Base-by-base conservation (phyloP, 1,139 yeast species). In the Yamadazyma pseudoaaseri region DNA sequence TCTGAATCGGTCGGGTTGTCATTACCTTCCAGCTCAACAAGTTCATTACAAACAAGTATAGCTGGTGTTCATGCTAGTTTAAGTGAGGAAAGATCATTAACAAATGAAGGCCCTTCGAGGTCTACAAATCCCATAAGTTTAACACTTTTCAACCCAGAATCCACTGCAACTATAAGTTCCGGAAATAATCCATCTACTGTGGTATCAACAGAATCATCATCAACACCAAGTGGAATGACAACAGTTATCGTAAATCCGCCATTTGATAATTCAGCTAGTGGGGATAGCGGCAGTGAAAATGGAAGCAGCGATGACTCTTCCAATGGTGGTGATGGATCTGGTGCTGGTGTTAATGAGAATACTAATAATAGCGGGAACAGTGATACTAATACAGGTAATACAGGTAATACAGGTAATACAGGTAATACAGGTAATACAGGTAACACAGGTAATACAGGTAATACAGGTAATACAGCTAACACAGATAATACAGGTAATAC, bases 371-470 rank as follows among this genome's bases (percentile, higher is more conserved):
- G 11, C 16, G 28, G 20, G 7, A 26, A 26, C 11, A 20, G 20
- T 13, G 6, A 5, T 5, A 11, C 11, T 11, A 12, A 15, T 22
- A 22, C 13, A 16, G 13, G 10, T 5, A 15, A 9, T 12, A 9
- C 26, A 4, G 20, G 13, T 12, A 6, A 26, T 4, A 23, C 16
- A 13, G n/a, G 11, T 14, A 13, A 20, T 14, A 21, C 26, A 3
- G 16, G 6, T 29, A n/a, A 28, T 9, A n/a, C n/a, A n/a, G n/a
- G n/a, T n/a, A n/a, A n/a, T n/a, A n/a, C n/a, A n/a, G n/a, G n/a
- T n/a, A 16, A 17, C 10, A 31, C 33, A 12, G 36, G 29, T 4
- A 20, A 33, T 16, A 27, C 34, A 4, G 17, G 9, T 7, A 24
- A n/a, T 24, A 8, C 11, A n/a, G 7, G n/a, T 8, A 11, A n/a